Conservation (phyloP, 2,329 filamentous ascomycete species). For the Aspergillus sp. region DNA sequence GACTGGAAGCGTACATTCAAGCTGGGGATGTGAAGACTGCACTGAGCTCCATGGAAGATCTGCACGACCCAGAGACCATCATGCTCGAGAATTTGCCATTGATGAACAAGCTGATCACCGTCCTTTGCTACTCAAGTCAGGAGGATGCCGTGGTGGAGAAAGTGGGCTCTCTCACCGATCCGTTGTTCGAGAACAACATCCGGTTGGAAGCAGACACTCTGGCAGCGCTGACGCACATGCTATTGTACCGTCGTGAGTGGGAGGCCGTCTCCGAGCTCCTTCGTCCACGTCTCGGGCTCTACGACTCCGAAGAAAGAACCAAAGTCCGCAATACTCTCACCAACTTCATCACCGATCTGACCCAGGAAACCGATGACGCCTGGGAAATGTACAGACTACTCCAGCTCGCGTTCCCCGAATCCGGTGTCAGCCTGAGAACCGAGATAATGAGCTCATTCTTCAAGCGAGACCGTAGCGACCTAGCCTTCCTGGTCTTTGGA, state of each 20-base stretch:
- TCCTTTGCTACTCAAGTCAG: slow-evolving; percentile 59
- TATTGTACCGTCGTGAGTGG: slow-evolving; percentile 74
- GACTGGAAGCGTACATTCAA: slow-evolving; percentile 74
- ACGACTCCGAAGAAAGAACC: slow-evolving; percentile 60
- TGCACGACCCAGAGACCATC: slow-evolving; percentile 54
- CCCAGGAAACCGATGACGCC: slow-evolving; percentile 61
- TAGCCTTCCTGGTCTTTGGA: slow-evolving; percentile 83
- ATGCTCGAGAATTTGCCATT: slow-evolving; percentile 62
- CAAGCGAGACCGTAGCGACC: slow-evolving; percentile 72
- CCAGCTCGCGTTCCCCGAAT: slow-evolving; percentile 61
- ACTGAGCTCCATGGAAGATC: slow-evolving; percentile 56
- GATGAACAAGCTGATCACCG: slow-evolving; percentile 71
- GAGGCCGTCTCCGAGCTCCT: slow-evolving; percentile 81
- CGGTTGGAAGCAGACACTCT: slow-evolving; percentile 74
- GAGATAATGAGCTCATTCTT: slow-evolving; percentile 83
- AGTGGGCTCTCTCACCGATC: slow-evolving; percentile 71
- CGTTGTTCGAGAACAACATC: slow-evolving; percentile 69
- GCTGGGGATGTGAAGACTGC: slow-evolving; percentile 68
- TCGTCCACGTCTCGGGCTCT: slow-evolving; percentile 59
- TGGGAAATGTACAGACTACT: slow-evolving; percentile 65
- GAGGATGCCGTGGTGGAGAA: slow-evolving; percentile 66
- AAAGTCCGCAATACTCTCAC: slow-evolving; percentile 67
- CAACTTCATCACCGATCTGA: slow-evolving; percentile 64
- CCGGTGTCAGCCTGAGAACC: slow-evolving; percentile 65
- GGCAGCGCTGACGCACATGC: slow-evolving; percentile 69